Conservation (phyloP, 495 filamentous ascomycete species). For the Neurospora terricola region DNA sequence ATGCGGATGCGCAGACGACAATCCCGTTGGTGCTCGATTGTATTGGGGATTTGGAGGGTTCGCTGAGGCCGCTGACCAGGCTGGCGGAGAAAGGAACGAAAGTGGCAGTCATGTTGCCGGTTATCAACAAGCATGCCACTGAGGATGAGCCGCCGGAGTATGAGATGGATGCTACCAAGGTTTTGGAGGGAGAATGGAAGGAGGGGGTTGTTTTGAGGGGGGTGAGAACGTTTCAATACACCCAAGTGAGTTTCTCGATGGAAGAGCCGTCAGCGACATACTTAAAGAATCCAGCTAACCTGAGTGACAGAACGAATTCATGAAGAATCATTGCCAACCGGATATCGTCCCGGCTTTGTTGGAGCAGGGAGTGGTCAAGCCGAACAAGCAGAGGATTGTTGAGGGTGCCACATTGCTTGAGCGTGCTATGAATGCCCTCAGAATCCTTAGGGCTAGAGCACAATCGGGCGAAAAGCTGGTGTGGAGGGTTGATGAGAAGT, state of each 20-base stretch:
- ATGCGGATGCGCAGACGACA: neutral
- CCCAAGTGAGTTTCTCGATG: slow-evolving; percentile 22
- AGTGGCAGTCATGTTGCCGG: slow-evolving; percentile 43
- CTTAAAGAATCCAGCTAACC: neutral
- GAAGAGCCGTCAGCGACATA: neutral
- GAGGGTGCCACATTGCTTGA: slow-evolving; percentile 40
- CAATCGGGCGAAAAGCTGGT: slow-evolving; percentile 41
- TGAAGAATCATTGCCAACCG: slow-evolving; percentile 34
- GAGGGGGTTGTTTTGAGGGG: slow-evolving; percentile 39
- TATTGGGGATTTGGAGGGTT: slow-evolving; percentile 37
- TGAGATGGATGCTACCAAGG: slow-evolving; percentile 28
- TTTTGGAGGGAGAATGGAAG: slow-evolving; percentile 27
- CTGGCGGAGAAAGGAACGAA: slow-evolving; percentile 33
- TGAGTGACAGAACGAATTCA: slow-evolving; percentile 35
- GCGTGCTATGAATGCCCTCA: slow-evolving; percentile 36
- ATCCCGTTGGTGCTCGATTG: slow-evolving; percentile 42
- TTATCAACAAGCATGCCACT: slow-evolving; percentile 35
- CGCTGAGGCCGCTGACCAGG: slow-evolving; percentile 30
- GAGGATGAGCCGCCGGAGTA: slow-evolving; percentile 31
- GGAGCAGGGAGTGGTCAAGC: slow-evolving; percentile 31
- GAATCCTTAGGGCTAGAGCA: slow-evolving; percentile 29
- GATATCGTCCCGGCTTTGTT: slow-evolving; percentile 42
- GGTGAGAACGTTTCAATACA: slow-evolving; percentile 39
- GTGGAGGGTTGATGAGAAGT: slow-evolving; percentile 33
- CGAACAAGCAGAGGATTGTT: slow-evolving; percentile 36